A percentile compares a stretch with the other conserved stretches of the same genome.
Conservation (phyloP, 768 basidiomycete genomes). For the Cystobasidium ongulense region DNA sequence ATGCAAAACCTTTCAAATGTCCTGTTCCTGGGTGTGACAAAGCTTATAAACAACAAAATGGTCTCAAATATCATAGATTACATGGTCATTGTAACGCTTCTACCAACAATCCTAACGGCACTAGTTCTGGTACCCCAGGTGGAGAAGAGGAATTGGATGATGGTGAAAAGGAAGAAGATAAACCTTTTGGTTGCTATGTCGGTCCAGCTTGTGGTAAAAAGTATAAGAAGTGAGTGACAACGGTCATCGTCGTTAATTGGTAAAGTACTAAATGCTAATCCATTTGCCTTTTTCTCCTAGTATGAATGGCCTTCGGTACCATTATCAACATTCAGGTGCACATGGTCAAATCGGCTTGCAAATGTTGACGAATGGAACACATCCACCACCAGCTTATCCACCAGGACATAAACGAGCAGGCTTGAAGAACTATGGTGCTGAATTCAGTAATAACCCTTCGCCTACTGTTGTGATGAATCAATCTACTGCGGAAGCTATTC, state of each 20-base stretch:
- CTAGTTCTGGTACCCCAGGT: conserved; percentile 11
- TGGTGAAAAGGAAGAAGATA: conserved; percentile 26
- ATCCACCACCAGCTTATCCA: conserved; percentile 28
- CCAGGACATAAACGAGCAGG: conserved; percentile 24
- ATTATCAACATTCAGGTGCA: conserved; percentile 92
- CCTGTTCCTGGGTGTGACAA: conserved; percentile 44
- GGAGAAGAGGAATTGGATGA: conserved; percentile 52
- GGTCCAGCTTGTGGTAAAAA: conserved; percentile 56
- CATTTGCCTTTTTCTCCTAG: conserved; percentile 21
- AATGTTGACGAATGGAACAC: conserved; percentile 31
- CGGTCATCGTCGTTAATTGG: not conserved
- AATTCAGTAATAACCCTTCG: conserved; percentile 9
- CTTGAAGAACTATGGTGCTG: not conserved
- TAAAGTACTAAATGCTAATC: too few species aligned
- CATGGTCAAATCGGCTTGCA: conserved; percentile 72
- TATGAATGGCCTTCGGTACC: conserved; percentile 93
- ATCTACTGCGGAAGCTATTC: conserved; percentile 16
- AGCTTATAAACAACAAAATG: conserved; percentile 45
- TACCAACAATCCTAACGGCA: conserved; percentile 30
- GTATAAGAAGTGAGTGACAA: conserved; percentile 64
- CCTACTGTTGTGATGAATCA: conserved; percentile 31
- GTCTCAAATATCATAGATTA: conserved; percentile 44
- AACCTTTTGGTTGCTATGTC: conserved; percentile 34
- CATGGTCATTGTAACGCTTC: conserved; percentile 41
- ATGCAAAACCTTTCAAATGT: conserved; percentile 66